Evolutionary conservation across 148 eudicot genomes (phyloP).

Genomic region (Fagopyrum tataricum): DNA sequence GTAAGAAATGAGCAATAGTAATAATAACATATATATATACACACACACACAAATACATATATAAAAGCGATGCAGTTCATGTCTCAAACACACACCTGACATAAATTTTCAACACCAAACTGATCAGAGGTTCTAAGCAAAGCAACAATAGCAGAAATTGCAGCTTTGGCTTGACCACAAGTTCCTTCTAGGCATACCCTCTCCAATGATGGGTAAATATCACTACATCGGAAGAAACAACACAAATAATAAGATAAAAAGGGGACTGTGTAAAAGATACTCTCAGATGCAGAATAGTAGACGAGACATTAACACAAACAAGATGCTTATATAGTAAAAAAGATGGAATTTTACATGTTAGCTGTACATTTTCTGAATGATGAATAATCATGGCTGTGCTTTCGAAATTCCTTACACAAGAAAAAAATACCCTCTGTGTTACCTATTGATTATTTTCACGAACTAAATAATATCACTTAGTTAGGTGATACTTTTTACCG

Average conservation of each 20-base stretch:
- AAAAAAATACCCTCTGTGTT: background rate
- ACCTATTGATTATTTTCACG: background rate
- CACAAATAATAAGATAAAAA: background rate
- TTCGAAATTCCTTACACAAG: background rate
- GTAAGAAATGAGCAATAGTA: background rate
- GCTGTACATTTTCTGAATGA: background rate
- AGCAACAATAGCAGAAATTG: conserved; percentile 59
- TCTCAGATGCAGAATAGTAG: background rate
- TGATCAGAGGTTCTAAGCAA: conserved; percentile 44
- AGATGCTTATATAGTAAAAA: background rate
- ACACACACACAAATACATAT: too few relatives aligned
- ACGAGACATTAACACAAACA: background rate
- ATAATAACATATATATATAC: too few relatives aligned
- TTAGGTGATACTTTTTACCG: background rate
- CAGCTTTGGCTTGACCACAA: conserved; percentile 73
- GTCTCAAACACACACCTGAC: conserved; percentile 42
- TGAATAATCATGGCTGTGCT: background rate
- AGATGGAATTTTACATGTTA: background rate
- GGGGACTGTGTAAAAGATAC: background rate
- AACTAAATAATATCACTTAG: background rate
- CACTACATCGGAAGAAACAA: conserved; percentile 30
- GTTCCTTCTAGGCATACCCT: conserved; percentile 76
- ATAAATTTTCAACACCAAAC: conserved; percentile 33
- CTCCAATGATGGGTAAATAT: conserved; percentile 69
- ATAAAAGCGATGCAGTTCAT: background rate